These are phyloP conservation scores for Saccharum spontaneum DNA, from an alignment of 176 grass and related monocot genomes.

Conservation along the genomic window DNA sequence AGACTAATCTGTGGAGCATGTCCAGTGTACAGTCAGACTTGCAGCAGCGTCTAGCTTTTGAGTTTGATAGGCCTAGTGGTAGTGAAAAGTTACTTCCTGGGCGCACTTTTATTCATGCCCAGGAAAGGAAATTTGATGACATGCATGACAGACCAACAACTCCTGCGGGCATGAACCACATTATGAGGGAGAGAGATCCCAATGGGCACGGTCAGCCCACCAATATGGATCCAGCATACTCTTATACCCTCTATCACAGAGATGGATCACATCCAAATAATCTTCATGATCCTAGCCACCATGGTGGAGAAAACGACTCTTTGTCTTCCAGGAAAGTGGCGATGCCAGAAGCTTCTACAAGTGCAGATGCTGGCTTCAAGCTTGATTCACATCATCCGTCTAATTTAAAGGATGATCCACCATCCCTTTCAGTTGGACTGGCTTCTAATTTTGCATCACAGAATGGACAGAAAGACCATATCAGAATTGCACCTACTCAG, in stretches of 20 bases:
- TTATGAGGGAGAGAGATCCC: constrained; percentile 71
- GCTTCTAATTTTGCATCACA: constrained; percentile 45
- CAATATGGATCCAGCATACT: constrained; percentile 60
- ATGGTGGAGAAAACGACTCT: constrained; percentile 60
- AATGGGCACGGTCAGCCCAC: constrained; percentile 59
- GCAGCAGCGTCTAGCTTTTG: constrained; percentile 92
- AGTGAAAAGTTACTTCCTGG: constrained; percentile 82
- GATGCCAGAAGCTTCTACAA: constrained; percentile 51
- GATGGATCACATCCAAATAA: constrained; percentile 69
- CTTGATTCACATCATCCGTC: constrained; percentile 51
- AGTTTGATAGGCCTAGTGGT: constrained; percentile 89
- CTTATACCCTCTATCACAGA: constrained; percentile 68
- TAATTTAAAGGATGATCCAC: constrained; percentile 50
- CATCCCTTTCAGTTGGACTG: constrained; percentile 45
- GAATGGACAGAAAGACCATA: constrained; percentile 56
- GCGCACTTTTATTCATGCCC: constrained; percentile 68
- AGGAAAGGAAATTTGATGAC: constrained; percentile 95
- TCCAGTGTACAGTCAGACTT: constrained; percentile 71
- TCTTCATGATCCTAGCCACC: constrained; percentile 53
- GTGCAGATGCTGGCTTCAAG: constrained; percentile 49
- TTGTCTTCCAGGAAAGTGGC: constrained; percentile 59
- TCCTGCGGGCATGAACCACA: constrained; percentile 50
- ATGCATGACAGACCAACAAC: constrained; percentile 66
- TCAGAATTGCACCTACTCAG: constrained; percentile 45
- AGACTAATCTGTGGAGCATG: constrained; percentile 73